Percentiles rank a stretch among this genome's conserved stretches.
Evolutionary conservation across 495 filamentous ascomycete genomes (phyloP).

Genomic region (Usnea hakonensis): DNA sequence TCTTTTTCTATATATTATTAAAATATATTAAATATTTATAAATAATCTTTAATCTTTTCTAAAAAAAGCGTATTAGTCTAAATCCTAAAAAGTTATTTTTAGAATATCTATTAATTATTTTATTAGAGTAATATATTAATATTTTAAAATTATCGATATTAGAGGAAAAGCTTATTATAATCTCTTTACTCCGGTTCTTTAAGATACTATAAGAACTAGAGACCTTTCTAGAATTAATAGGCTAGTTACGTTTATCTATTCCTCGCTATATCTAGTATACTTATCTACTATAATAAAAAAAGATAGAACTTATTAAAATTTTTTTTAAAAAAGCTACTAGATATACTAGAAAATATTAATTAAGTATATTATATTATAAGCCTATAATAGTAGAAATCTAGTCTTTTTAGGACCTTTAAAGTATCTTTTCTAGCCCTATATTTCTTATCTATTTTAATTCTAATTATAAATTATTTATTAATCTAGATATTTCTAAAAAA

Average conservation of each 20-base stretch:
- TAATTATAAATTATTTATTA: not conserved
- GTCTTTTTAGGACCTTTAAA: not conserved
- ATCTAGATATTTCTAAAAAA: slow-evolving; percentile 12
- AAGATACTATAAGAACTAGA: not conserved
- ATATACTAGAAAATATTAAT: not conserved
- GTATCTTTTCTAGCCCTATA: no score
- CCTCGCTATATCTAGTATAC: not conserved
- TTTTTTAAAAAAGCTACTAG: not conserved
- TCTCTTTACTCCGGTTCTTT: not conserved
- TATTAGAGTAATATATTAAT: not conserved
- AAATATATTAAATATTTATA: not conserved
- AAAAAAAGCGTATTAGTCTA: not conserved
- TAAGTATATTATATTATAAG: not conserved
- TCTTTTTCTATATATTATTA: not conserved
- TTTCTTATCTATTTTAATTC: slow-evolving; percentile 5
- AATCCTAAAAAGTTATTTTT: not conserved
- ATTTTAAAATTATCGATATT: not conserved
- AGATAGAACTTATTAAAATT: not conserved
- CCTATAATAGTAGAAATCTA: not conserved
- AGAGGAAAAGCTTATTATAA: not conserved
- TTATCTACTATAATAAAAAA: not conserved
- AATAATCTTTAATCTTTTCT: not conserved
- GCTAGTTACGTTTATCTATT: not conserved
- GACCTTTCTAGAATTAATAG: not conserved
- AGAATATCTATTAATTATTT: not conserved